Base-by-base conservation (phyloP, 768 basidiomycete genomes). In the Kwoniella sp. region DNA sequence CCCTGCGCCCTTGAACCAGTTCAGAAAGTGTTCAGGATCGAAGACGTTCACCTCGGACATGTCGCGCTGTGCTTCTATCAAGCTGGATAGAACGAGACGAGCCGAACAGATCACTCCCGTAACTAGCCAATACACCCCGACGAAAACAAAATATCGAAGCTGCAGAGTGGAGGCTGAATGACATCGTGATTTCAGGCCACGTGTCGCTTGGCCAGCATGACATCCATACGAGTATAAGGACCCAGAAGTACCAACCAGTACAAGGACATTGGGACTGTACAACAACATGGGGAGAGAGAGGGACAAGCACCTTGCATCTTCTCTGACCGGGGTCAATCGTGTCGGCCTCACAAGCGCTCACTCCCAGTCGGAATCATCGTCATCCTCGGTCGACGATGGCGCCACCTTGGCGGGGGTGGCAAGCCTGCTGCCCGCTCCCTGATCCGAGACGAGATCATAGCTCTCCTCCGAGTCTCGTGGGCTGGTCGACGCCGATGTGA, bases 331-430 rank as follows among this genome's bases (percentile, higher is more conserved):
- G n/a, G n/a, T n/a, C n/a, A n/a, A n/a, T n/a, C n/a, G n/a, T n/a
- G n/a, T n/a, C n/a, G n/a, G n/a, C n/a, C n/a, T n/a, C n/a, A n/a
- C n/a, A n/a, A n/a, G n/a, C 20, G 25, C 14, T 51, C 47, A 73
- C 60, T 73, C 71, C 71, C 71, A 73, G 44, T 73, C 71, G 7
- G 67, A 69, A 47, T 73, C 71, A 27, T 68, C 66, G 41, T 70
- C 68, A 26, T 60, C 62, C 25, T 70, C 68, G 20, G 59, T 60
- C 11, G 52, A 32, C 11, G 53, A 32, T 14, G 48, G n/a, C 5
- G 52, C 38, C 6, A 44, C n/a, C 34, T 33, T 46, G 28, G 27
- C 43, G 29, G 32, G 48, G 19, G 46, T 46, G n/a, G 39, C n/a
- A 44, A 14, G 4, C 12, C 26, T n/a, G 7, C 29, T 22, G 3